A percentile compares a stretch with the other conserved stretches of the same genome.
phyloP scores from a whole-genome alignment of 495 filamentous ascomycete species.

The Daldinia grandis region DNA sequence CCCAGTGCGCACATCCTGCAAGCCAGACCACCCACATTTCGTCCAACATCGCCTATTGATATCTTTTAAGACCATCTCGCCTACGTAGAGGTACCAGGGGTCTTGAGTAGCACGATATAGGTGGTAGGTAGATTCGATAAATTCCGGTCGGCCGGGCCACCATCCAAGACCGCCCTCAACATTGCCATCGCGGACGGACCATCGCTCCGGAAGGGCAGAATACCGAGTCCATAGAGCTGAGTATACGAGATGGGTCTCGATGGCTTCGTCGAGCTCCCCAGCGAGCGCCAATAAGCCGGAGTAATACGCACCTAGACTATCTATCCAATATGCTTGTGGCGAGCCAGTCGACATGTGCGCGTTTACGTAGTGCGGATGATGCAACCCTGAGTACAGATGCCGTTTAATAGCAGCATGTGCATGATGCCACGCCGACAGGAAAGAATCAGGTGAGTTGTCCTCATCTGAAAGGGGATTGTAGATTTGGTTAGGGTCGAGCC shows the following conservation, averaged over 20 bases:
- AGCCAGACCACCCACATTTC: slow-evolving; percentile 90
- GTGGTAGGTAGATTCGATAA: slow-evolving; percentile 94
- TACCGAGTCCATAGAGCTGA: slow-evolving; percentile 95
- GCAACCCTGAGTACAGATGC: slow-evolving; percentile 76
- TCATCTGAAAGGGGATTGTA: slow-evolving; percentile 67
- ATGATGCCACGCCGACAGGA: slow-evolving; percentile 84
- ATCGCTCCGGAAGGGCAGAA: slow-evolving; percentile 90
- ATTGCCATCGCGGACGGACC: slow-evolving; percentile 84
- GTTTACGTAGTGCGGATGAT: slow-evolving; percentile 90
- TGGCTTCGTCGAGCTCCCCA: slow-evolving; percentile 89
- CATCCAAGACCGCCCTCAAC: slow-evolving; percentile 88
- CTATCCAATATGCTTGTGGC: slow-evolving; percentile 86
- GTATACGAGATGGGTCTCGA: slow-evolving; percentile 85
- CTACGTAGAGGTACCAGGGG: slow-evolving; percentile 94
- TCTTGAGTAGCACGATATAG: slow-evolving; percentile 92
- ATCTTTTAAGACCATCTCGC: slow-evolving; percentile 93
- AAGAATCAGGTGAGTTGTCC: slow-evolving; percentile 77
- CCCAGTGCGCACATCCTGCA: slow-evolving; percentile 90
- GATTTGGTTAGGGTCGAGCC: slow-evolving; percentile 63
- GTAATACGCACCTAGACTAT: slow-evolving; percentile 94
- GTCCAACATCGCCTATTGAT: slow-evolving; percentile 92
- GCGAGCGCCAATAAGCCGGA: slow-evolving; percentile 88
- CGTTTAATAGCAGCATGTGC: slow-evolving; percentile 86
- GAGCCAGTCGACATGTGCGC: slow-evolving; percentile 86
- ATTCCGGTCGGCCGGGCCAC: slow-evolving; percentile 96